Evolutionary conservation across 2,329 filamentous ascomycete species (phyloP).

Genomic region (Talaromyces sp.): DNA sequence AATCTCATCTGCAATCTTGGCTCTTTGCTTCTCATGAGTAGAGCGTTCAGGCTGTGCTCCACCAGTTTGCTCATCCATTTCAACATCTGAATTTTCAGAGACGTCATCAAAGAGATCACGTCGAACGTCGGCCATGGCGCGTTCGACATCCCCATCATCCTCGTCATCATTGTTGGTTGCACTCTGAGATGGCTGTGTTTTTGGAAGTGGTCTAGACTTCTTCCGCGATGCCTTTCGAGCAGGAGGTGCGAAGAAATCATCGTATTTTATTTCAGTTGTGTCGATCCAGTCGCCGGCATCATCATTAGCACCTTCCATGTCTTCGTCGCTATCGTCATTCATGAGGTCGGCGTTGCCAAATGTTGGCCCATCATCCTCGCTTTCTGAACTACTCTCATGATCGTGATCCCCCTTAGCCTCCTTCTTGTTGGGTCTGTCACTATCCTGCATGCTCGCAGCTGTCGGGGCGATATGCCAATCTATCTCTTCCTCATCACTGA

Average conservation of each 20-base stretch:
- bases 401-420: slow-evolving; percentile 24
- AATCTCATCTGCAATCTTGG: slow-evolving; percentile 84
- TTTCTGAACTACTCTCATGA: slow-evolving; percentile 55
- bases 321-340: slow-evolving; percentile 59
- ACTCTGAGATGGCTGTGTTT: slow-evolving; percentile 41
- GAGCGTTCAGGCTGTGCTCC: slow-evolving; percentile 45
- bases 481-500: slow-evolving; percentile 71
- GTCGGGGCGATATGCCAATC: slow-evolving; percentile 83
- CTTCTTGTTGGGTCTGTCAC: slow-evolving; percentile 13
- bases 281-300: slow-evolving; percentile 62
- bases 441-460: slow-evolving; percentile 24
- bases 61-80: slow-evolving; percentile 53
- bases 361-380: slow-evolving; percentile 64
- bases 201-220: slow-evolving; percentile 50
- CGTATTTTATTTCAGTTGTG: slow-evolving; percentile 84
- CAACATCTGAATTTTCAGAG: slow-evolving; percentile 60
- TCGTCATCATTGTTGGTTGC: slow-evolving; percentile 48
- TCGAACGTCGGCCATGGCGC: slow-evolving; percentile 80
- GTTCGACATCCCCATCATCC: slow-evolving; percentile 58
- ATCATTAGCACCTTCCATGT: slow-evolving; percentile 51
- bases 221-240: slow-evolving; percentile 63
- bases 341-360: slow-evolving; percentile 76
- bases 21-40: slow-evolving; percentile 79
- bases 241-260: slow-evolving; percentile 89
- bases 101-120: slow-evolving; percentile 86